Conservation (phyloP, 495 filamentous ascomycete genomes). For the Penicillium cinerascens region DNA sequence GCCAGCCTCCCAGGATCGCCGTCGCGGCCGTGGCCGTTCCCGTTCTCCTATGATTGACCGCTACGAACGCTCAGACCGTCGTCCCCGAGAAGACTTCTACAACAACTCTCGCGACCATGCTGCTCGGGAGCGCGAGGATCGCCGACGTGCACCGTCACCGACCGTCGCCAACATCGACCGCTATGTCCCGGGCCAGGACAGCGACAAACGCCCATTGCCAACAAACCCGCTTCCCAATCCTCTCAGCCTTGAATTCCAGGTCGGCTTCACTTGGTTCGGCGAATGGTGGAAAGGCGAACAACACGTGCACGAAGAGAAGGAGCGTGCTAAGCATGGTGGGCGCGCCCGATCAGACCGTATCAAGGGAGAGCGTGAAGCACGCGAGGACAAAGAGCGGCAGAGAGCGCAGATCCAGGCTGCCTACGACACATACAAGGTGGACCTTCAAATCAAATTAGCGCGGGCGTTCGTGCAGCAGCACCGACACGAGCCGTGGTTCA, state of each 20-base stretch:
- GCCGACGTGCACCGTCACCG: slow-evolving; percentile 61
- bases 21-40: slow-evolving; percentile 56
- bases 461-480: slow-evolving; percentile 83
- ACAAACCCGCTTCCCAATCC: slow-evolving; percentile 79
- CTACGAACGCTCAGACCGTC: slow-evolving; percentile 63
- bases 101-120: slow-evolving; percentile 61
- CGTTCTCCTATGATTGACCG: slow-evolving; percentile 73
- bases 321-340: slow-evolving; percentile 70
- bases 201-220: slow-evolving; percentile 52
- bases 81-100: slow-evolving; percentile 50
- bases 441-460: slow-evolving; percentile 87
- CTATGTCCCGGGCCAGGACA: slow-evolving; percentile 86
- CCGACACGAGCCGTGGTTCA: slow-evolving; percentile 96
- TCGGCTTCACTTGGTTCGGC: slow-evolving; percentile 93
- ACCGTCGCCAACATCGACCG: slow-evolving; percentile 80
- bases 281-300: slow-evolving; percentile 95
- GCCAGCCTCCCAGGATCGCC: slow-evolving; percentile 46
- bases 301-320: slow-evolving; percentile 80
- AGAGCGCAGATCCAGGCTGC: slow-evolving; percentile 85
- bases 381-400: slow-evolving; percentile 85
- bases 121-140: slow-evolving; percentile 62
- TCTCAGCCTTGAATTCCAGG: slow-evolving; percentile 81
- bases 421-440: slow-evolving; percentile 93
- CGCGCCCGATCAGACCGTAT: slow-evolving; percentile 66
- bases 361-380: slow-evolving; percentile 70